Evolutionary conservation across 2,329 filamentous ascomycete genomes (phyloP).

Genomic region (Aspergillus sp.): DNA sequence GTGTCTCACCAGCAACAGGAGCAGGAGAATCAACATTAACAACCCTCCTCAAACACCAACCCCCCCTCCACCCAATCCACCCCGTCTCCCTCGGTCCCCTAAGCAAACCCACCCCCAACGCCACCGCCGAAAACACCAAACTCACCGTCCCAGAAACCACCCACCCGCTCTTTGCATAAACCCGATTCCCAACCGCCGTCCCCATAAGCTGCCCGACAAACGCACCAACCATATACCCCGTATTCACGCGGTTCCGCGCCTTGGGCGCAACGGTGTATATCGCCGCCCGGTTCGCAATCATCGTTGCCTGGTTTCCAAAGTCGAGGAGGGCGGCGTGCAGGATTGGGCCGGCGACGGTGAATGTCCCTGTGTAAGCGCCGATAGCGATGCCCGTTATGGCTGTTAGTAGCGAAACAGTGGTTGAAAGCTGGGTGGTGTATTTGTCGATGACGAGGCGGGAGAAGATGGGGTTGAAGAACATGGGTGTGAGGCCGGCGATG

Average conservation of each 20-base stretch:
- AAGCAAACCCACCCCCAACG: conserved; percentile 47
- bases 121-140: conserved; percentile 54
- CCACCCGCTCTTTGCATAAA: conserved; percentile 60
- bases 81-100: conserved; percentile 58
- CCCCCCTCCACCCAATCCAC: conserved; percentile 63
- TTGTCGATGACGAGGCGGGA: conserved; percentile 69
- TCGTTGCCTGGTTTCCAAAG: conserved; percentile 69
- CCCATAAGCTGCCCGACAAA: conserved; percentile 77
- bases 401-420: conserved; percentile 61
- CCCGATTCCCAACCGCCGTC: conserved; percentile 58
- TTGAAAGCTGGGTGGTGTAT: conserved; percentile 67
- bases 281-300: conserved; percentile 67
- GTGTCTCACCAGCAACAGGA: background rate
- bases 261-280: conserved; percentile 72
- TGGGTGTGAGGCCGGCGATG: conserved; percentile 70
- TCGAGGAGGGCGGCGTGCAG: conserved; percentile 71
- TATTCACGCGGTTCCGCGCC: conserved; percentile 74
- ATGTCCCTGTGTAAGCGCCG: conserved; percentile 67
- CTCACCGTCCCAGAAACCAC: conserved; percentile 56
- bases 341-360: conserved; percentile 69
- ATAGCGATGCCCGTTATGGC: conserved; percentile 63
- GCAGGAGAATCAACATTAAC: background rate
- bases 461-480: conserved; percentile 68
- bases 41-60: conserved; percentile 34
- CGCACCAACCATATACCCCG: conserved; percentile 74